These are phyloP conservation scores for Dichotomopilus funicola DNA, from an alignment of 2,329 filamentous ascomycete genomes.

Conservation along the genomic window DNA sequence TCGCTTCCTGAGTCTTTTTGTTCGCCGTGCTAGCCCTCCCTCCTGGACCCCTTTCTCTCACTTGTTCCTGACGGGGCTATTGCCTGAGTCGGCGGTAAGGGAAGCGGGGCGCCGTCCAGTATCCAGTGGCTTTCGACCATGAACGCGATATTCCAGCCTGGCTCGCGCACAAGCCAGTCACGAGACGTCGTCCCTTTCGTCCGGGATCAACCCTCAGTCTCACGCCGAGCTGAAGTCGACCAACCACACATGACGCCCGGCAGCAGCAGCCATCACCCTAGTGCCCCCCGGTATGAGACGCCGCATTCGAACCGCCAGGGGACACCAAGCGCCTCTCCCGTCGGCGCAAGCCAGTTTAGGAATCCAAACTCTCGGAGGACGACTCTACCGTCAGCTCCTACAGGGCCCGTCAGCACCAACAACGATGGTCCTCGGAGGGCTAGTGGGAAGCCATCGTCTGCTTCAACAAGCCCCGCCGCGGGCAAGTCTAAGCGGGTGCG, in stretches of 20 bases:
- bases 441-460: slow-evolving; percentile 5
- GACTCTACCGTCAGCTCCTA: not conserved
- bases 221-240: slow-evolving; percentile 22
- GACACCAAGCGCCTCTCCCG: not conserved
- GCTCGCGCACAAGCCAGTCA: slow-evolving; percentile 5
- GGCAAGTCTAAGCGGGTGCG: slow-evolving; percentile 76
- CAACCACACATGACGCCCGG: slow-evolving; percentile 26
- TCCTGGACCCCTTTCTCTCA: not conserved
- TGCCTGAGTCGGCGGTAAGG: too few species aligned
- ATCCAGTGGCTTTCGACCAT: too few species aligned
- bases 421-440: not conserved
- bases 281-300: slow-evolving; percentile 23
- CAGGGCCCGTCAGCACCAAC: slow-evolving; percentile 1
- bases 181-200: slow-evolving; percentile 3
- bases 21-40: not conserved
- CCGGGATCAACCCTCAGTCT: slow-evolving; percentile 17
- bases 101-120: too few species aligned
- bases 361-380: not conserved
- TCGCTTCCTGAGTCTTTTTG: not conserved
- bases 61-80: not conserved
- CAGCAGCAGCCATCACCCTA: slow-evolving; percentile 15
- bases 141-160: too few species aligned
- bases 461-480: slow-evolving; percentile 14
- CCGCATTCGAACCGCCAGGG: slow-evolving; percentile 27
- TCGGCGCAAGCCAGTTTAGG: not conserved